These are phyloP conservation scores for Neurospora sp. DNA, from an alignment of 495 filamentous ascomycete genomes.

Conservation along the genomic window DNA sequence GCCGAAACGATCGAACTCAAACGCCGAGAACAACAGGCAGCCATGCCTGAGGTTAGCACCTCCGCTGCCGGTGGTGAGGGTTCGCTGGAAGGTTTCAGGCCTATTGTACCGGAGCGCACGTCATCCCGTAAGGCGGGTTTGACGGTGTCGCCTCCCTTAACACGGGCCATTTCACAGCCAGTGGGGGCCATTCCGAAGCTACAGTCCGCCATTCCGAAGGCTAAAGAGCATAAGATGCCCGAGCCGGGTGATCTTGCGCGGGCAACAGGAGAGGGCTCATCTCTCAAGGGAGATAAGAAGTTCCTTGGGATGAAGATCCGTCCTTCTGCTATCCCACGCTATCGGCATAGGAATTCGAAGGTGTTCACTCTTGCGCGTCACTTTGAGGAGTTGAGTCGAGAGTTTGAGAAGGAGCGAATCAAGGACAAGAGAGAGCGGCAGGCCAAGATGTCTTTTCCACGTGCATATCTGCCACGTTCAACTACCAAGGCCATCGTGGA, in stretches of 20 bases:
- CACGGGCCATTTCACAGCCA: conserved; percentile 65
- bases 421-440: conserved; percentile 74
- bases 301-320: conserved; percentile 53
- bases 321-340: conserved; percentile 81
- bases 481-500: conserved; percentile 95
- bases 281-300: conserved; percentile 56
- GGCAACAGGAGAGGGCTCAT: conserved; percentile 16
- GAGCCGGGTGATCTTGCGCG: conserved; percentile 21
- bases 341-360: conserved; percentile 61
- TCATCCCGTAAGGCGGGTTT: conserved; percentile 30
- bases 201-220: conserved; percentile 22
- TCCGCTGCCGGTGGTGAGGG: conserved; percentile 5
- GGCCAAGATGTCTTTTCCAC: conserved; percentile 67
- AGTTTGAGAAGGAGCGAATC: conserved; percentile 91
- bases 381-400: conserved; percentile 90
- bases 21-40: conserved; percentile 31
- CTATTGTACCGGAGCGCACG: conserved; percentile 26
- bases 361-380: conserved; percentile 87
- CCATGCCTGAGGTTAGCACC: conserved; percentile 16
- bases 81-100: conserved; percentile 4
- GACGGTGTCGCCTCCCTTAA: conserved; percentile 52
- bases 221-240: conserved; percentile 29
- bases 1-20: conserved; percentile 42
- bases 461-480: conserved; percentile 72
- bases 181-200: conserved; percentile 22